Percentiles rank a stretch among this genome's conserved stretches.
Conservation (phyloP, 257 asterid species). For the Knoxia roxburghii region DNA sequence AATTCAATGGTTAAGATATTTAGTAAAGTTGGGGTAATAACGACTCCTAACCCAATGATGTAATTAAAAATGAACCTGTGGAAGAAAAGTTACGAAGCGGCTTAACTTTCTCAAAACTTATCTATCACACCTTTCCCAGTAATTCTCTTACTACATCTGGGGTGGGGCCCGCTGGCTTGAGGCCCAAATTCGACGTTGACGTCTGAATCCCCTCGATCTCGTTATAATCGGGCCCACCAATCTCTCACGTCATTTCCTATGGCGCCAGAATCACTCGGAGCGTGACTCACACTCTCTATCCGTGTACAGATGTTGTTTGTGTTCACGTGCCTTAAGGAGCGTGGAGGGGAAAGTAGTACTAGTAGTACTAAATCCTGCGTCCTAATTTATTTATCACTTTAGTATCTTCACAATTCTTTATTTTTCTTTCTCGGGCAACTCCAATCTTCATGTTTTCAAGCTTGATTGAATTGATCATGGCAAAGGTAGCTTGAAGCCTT, state of each 20-base stretch:
- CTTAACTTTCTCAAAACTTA: background rate
- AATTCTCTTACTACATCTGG: background rate
- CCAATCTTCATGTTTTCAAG: too few relatives aligned
- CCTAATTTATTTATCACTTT: too few relatives aligned
- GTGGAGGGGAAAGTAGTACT: constrained; percentile 12
- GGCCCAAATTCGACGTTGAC: constrained; percentile 15
- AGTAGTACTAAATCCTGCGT: too few relatives aligned
- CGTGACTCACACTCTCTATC: constrained; percentile 9
- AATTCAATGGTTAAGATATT: background rate
- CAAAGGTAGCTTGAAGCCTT: too few relatives aligned
- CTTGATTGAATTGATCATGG: too few relatives aligned
- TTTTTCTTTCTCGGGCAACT: too few relatives aligned
- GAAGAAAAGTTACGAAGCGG: too few relatives aligned
- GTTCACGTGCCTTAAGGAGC: background rate
- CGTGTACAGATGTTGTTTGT: too few relatives aligned
- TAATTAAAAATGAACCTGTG: too few relatives aligned
- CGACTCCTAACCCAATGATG: background rate
- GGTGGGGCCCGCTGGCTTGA: background rate
- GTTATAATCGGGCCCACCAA: constrained; percentile 14
- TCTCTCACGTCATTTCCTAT: background rate
- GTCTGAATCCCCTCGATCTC: constrained; percentile 17
- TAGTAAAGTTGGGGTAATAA: background rate
- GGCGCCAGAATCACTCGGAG: background rate
- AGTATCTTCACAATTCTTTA: too few relatives aligned
- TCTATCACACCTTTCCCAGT: constrained; percentile 9